phyloP scores from a whole-genome alignment of 306 rosid species.

The Astragalus membranaceus region DNA sequence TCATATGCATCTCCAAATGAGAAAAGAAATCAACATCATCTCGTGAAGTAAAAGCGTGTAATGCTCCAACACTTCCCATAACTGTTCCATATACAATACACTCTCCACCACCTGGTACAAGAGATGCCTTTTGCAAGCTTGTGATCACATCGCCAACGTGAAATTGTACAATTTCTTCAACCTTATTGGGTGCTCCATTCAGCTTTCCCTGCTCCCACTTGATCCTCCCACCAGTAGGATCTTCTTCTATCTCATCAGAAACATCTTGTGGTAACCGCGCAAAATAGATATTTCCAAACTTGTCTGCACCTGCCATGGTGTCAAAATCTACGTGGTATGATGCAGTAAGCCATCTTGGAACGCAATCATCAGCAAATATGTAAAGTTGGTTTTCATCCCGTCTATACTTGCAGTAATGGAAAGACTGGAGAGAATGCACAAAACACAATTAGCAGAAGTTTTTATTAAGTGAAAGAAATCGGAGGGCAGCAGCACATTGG shows the following conservation, averaged over 20 bases:
- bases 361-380: conserved; percentile 90
- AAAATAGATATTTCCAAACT: conserved; percentile 88
- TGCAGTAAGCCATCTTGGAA: conserved; percentile 96
- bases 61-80: conserved; percentile 97
- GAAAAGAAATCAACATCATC: conserved; percentile 98
- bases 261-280: conserved; percentile 87
- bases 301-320: conserved; percentile 97
- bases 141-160: conserved; percentile 86
- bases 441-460: conserved; percentile 7
- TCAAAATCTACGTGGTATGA: conserved; percentile 93
- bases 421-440: conserved; percentile 61
- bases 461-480: background rate
- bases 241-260: conserved; percentile 96
- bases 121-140: conserved; percentile 90
- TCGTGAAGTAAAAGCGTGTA: conserved; percentile 90
- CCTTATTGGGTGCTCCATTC: conserved; percentile 96
- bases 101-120: conserved; percentile 95
- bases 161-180: conserved; percentile 91
- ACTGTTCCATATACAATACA: conserved; percentile 83
- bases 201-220: conserved; percentile 97
- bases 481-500: background rate
- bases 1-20: conserved; percentile 95
- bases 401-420: conserved; percentile 96
- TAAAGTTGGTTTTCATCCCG: conserved; percentile 92
- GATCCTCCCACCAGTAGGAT: conserved; percentile 95